A percentile compares a stretch with the other conserved stretches of the same genome.
These are phyloP conservation scores for Globisporangium heterothallicum DNA, from an alignment of 352 stramenopile genomes.

Conservation along the genomic window DNA sequence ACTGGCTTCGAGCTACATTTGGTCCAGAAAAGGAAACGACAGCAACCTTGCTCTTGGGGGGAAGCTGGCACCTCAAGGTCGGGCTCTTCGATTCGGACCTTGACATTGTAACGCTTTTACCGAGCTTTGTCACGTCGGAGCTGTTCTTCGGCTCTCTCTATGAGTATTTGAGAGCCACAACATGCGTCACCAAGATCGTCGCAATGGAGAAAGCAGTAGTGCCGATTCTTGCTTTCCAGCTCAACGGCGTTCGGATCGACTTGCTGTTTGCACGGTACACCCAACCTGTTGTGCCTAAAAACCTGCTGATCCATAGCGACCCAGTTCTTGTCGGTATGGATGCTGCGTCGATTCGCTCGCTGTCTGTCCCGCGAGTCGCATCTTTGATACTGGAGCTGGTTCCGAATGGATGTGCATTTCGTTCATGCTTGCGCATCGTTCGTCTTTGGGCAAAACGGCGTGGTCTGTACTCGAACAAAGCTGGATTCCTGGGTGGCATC, in stretches of 20 bases:
- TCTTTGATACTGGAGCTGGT: constrained; percentile 81
- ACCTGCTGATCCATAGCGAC: constrained; percentile 73
- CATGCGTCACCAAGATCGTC: constrained; percentile 53
- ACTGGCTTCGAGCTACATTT: constrained; percentile 58
- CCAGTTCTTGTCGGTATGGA: constrained; percentile 75
- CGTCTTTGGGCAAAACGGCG: constrained; percentile 70
- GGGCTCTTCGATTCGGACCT: constrained; percentile 70
- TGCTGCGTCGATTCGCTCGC: constrained; percentile 58
- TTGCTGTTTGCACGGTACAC: constrained; percentile 74
- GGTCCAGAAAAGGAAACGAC: constrained; percentile 28
- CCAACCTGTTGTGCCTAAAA: constrained; percentile 58
- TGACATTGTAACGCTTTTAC: constrained; percentile 72
- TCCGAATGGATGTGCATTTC: constrained; percentile 64
- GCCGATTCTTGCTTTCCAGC: constrained; percentile 69
- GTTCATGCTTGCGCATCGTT: constrained; percentile 65
- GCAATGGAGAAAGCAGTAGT: constrained; percentile 68
- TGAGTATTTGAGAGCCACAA: constrained; percentile 33
- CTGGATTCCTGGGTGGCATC: constrained; percentile 74
- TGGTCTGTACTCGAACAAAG: constrained; percentile 83
- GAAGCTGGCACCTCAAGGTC: constrained; percentile 81
- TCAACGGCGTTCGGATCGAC: constrained; percentile 63
- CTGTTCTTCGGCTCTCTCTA: constrained; percentile 67
- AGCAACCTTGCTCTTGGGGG: constrained; percentile 63
- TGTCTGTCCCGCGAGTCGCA: constrained; percentile 72
- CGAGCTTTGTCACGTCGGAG: constrained; percentile 48